A percentile compares a stretch with the other conserved stretches of the same genome.
phyloP scores from a whole-genome alignment of 2,329 filamentous ascomycete species.

The Fusarium sp. region DNA sequence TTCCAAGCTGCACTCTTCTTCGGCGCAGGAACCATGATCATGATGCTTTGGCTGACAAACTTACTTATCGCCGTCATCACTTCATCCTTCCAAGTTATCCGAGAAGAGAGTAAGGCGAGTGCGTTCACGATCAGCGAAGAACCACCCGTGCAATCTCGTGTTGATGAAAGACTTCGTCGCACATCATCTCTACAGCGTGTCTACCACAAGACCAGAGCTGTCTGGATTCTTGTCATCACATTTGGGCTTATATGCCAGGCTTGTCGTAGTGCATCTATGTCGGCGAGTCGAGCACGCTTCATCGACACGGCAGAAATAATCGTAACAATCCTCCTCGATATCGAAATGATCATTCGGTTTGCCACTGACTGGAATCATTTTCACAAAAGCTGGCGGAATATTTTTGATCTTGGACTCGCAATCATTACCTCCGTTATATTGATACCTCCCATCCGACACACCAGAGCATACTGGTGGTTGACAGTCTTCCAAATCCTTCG shows the following conservation, averaged over 20 bases:
- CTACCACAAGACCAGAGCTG: constrained; percentile 77
- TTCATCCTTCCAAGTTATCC: constrained; percentile 96
- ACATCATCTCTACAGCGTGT: constrained; percentile 70
- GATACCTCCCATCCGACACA: constrained; percentile 80
- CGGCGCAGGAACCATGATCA: constrained; percentile 80
- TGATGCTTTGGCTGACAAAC: constrained; percentile 97
- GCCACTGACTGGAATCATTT: constrained; percentile 84
- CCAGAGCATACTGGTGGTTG: constrained; percentile 85
- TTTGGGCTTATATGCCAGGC: constrained; percentile 84
- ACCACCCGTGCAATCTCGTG: constrained; percentile 49
- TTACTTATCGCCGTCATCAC: constrained; percentile 96
- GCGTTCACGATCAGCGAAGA: constrained; percentile 85
- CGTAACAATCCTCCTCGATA: constrained; percentile 80
- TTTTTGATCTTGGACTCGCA: constrained; percentile 83
- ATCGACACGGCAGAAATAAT: constrained; percentile 79
- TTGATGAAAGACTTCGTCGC: constrained; percentile 53
- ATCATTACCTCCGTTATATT: constrained; percentile 87
- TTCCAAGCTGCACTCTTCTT: constrained; percentile 84
- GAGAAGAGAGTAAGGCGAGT: constrained; percentile 93
- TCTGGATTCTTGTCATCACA: constrained; percentile 86
- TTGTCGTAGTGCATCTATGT: constrained; percentile 81
- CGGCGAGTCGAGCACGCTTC: constrained; percentile 65
- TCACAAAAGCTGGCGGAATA: constrained; percentile 76
- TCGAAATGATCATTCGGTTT: constrained; percentile 86
- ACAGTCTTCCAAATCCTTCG: constrained; percentile 93